Evolutionary conservation across 495 filamentous ascomycete genomes (phyloP).

Genomic region (Tuber umbilicatum): DNA sequence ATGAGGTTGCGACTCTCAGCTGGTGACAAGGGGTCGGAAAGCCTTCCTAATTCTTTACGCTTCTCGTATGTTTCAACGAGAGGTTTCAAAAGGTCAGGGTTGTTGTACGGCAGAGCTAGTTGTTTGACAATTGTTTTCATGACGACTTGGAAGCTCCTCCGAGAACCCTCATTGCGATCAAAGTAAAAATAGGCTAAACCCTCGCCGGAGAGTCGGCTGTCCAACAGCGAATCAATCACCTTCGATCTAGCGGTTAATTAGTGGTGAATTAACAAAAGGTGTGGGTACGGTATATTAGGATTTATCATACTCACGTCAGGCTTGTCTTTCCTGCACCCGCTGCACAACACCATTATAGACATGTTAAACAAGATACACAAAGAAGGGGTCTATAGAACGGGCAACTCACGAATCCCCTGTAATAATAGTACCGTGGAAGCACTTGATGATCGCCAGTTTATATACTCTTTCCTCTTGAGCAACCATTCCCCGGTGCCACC

Average conservation of each 20-base stretch:
- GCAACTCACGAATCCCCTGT: constrained; percentile 25
- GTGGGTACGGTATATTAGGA: too few species aligned
- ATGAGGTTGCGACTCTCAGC: constrained; percentile 14
- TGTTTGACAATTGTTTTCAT: constrained; percentile 17
- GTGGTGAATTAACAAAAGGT: background rate
- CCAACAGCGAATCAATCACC: constrained; percentile 11
- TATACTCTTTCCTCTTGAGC: constrained; percentile 16
- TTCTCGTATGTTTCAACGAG: constrained; percentile 12
- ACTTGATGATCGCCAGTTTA: constrained; percentile 14
- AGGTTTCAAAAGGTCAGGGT: background rate
- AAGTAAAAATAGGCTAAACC: constrained; percentile 34
- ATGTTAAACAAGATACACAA: background rate
- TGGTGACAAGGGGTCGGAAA: constrained; percentile 5
- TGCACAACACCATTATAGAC: background rate
- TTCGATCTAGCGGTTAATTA: constrained; percentile 5
- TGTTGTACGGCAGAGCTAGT: background rate
- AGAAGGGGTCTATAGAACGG: background rate
- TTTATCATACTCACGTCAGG: constrained; percentile 8
- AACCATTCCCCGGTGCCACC: constrained; percentile 24
- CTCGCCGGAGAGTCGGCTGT: background rate
- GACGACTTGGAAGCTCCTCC: constrained; percentile 4
- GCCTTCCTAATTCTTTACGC: background rate
- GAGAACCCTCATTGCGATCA: constrained; percentile 11
- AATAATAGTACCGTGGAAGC: constrained; percentile 20
- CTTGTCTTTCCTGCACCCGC: constrained; percentile 24